Evolutionary conservation across 768 basidiomycete genomes (phyloP).

Genomic region (Tricholoma sp.): DNA sequence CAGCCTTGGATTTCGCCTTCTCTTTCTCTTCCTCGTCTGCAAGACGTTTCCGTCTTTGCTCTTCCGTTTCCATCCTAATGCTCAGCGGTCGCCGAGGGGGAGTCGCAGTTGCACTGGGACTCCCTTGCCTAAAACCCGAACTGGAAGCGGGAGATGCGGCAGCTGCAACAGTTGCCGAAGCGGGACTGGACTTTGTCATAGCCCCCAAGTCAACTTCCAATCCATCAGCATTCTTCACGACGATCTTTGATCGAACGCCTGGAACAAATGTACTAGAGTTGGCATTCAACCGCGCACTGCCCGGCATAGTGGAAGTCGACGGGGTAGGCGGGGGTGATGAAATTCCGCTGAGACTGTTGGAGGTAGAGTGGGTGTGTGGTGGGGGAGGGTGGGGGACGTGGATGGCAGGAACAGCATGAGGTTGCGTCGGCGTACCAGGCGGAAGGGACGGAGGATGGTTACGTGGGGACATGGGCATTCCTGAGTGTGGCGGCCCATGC

Average conservation of each 20-base stretch:
- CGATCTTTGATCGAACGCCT: constrained; percentile 37
- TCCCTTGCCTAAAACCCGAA: constrained; percentile 30
- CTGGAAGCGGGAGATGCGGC: constrained; percentile 28
- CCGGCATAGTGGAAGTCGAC: constrained; percentile 30
- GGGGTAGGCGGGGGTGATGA: constrained; percentile 70
- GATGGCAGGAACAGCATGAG: constrained; percentile 48
- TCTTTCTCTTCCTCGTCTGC: constrained; percentile 43
- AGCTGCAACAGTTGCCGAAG: constrained; percentile 35
- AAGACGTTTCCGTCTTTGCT: constrained; percentile 38
- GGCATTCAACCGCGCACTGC: constrained; percentile 49
- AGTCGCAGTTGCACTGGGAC: constrained; percentile 27
- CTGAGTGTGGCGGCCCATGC: constrained; percentile 42
- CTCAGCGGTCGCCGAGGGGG: constrained; percentile 31
- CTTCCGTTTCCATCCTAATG: constrained; percentile 61
- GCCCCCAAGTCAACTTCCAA: constrained; percentile 56
- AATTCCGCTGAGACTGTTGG: constrained; percentile 42
- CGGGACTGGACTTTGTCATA: constrained; percentile 40
- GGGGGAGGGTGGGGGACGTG: constrained; percentile 48
- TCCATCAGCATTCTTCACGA: constrained; percentile 62
- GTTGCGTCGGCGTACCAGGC: constrained; percentile 64
- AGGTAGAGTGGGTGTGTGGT: constrained; percentile 36
- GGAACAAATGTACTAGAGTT: constrained; percentile 68
- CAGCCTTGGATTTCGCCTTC: constrained; percentile 34
- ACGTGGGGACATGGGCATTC: constrained; percentile 68
- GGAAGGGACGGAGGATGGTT: constrained; percentile 50